phyloP scores from a whole-genome alignment of 2,329 filamentous ascomycete species.

The Diaporthe longicolla region DNA sequence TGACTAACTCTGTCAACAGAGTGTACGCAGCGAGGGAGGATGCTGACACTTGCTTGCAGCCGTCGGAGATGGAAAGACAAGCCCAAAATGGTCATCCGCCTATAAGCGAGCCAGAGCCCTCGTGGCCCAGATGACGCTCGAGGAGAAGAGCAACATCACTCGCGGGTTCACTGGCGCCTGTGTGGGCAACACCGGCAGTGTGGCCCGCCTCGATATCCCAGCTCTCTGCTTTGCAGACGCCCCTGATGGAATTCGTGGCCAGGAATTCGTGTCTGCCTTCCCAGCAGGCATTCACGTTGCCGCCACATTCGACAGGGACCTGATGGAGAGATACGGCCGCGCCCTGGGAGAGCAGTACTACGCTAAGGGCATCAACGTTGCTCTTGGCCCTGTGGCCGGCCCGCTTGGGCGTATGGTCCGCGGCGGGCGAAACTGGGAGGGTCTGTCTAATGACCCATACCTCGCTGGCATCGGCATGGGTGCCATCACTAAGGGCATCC shows the following conservation, averaged over 20 bases:
- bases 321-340: slow-evolving; percentile 75
- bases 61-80: slow-evolving; percentile 48
- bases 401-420: slow-evolving; percentile 74
- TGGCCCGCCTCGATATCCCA: slow-evolving; percentile 56
- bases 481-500: slow-evolving; percentile 77
- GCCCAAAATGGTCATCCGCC: slow-evolving; percentile 52
- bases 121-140: slow-evolving; percentile 55
- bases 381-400: slow-evolving; percentile 70
- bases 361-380: slow-evolving; percentile 78
- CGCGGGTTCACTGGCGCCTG: slow-evolving; percentile 52
- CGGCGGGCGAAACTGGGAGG: slow-evolving; percentile 75
- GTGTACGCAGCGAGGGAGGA: accelerated
- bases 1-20: neutral
- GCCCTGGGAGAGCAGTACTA: slow-evolving; percentile 79
- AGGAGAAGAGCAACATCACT: slow-evolving; percentile 58
- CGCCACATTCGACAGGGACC: slow-evolving; percentile 77
- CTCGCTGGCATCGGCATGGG: slow-evolving; percentile 62
- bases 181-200: slow-evolving; percentile 50
- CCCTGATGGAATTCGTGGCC: slow-evolving; percentile 52
- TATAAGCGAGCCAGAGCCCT: slow-evolving; percentile 53
- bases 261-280: slow-evolving; percentile 62
- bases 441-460: slow-evolving; percentile 68
- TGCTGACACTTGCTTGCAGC: slow-evolving; percentile 44
- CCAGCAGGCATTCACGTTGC: slow-evolving; percentile 78
- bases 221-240: slow-evolving; percentile 62